Evolutionary conservation across 1,284 basidiomycete species (phyloP).

Genomic region (Anthracocystis walkeri): DNA sequence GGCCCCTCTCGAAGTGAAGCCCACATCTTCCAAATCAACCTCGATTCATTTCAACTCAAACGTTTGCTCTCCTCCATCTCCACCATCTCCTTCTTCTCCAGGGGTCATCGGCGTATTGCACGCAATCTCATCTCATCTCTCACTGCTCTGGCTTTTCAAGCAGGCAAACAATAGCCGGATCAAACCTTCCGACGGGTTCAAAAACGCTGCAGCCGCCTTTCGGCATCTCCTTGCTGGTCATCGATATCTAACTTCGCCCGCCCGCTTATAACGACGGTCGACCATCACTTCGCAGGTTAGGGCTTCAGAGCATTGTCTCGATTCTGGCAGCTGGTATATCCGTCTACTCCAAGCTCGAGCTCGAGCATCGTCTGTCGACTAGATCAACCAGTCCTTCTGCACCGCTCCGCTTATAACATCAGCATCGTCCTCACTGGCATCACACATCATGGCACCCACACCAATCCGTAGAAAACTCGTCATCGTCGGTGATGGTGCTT

Average conservation of each 20-base stretch:
- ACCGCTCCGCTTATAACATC: neutral
- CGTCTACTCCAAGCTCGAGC: neutral
- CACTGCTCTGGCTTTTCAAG: conserved; percentile 3
- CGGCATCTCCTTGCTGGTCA: neutral
- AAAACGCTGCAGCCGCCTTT: neutral
- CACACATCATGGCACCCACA: conserved; percentile 33
- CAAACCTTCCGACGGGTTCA: neutral
- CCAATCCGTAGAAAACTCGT: conserved; percentile 88
- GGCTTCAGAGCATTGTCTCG: neutral
- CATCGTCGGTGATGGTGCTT: conserved; percentile 79
- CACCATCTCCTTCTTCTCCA: too few relatives aligned
- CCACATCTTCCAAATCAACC: too few relatives aligned
- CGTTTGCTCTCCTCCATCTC: too few relatives aligned
- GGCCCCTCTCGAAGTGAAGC: too few relatives aligned
- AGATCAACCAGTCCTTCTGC: neutral
- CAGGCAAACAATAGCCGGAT: neutral
- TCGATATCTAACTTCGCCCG: neutral
- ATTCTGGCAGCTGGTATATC: neutral
- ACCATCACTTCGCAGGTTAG: neutral
- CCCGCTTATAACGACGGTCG: neutral
- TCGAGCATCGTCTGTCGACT: neutral
- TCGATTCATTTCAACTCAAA: too few relatives aligned
- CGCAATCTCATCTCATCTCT: neutral
- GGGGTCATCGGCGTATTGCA: too few relatives aligned
- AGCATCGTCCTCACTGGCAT: neutral